Conservation (phyloP, 371 early-diverging fungal species). For the Sanchytrium tribonematis region DNA sequence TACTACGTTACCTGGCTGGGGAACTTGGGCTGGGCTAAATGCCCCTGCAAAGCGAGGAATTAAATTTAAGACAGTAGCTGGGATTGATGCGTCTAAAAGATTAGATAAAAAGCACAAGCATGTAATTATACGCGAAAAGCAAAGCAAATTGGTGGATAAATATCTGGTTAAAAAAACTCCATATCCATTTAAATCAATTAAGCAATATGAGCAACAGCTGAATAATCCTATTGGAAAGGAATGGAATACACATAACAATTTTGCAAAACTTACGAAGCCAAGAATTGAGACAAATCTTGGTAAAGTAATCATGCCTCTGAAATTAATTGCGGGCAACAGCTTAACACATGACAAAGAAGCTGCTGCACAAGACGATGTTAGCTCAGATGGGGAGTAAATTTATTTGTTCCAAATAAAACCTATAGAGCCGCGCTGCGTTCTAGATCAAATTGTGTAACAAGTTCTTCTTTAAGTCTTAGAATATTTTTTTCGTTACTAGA, state of each 20-base stretch:
- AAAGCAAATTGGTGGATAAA: not conserved
- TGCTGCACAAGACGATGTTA: not conserved
- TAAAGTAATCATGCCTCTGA: not conserved
- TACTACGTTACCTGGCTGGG: not conserved
- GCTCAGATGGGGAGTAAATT: not conserved
- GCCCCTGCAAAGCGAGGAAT: not conserved
- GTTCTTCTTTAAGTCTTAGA: no score
- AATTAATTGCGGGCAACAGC: not conserved
- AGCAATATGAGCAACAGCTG: not conserved
- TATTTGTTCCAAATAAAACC: no score
- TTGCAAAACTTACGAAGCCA: not conserved
- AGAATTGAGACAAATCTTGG: not conserved
- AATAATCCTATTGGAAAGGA: not conserved
- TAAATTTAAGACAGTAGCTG: not conserved
- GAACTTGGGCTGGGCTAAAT: not conserved
- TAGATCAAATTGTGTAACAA: no score
- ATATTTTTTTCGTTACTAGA: not conserved
- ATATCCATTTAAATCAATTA: not conserved
- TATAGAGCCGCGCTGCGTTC: no score
- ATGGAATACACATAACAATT: slow-evolving; percentile 1
- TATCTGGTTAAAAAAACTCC: not conserved
- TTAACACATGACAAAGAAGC: not conserved
- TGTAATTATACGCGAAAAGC: not conserved
- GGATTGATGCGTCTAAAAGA: not conserved
- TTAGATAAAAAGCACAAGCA: not conserved